phyloP scores from a whole-genome alignment of 1,284 basidiomycete species.

The Coniophora puteana region DNA sequence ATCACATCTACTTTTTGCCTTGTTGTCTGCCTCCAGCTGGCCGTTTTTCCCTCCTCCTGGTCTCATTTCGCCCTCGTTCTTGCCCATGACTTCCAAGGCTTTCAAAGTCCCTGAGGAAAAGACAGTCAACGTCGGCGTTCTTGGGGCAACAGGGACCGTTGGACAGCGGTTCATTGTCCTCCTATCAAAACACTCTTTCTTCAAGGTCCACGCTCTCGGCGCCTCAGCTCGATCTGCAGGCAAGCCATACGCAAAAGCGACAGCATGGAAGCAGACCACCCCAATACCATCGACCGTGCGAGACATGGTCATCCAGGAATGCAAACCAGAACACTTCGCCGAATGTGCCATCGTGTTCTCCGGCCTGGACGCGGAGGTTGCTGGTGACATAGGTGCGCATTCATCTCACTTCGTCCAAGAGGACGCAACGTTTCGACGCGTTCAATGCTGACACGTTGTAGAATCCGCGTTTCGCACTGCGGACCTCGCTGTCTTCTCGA shows the following conservation, averaged over 20 bases:
- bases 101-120: conserved; percentile 15
- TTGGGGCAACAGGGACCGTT: conserved; percentile 96
- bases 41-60: background rate
- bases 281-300: conserved; percentile 72
- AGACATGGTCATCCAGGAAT: conserved; percentile 76
- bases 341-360: conserved; percentile 93
- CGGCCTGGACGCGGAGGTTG: conserved; percentile 91
- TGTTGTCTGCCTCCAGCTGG: too few species aligned
- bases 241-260: conserved; percentile 76
- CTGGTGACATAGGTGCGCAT: conserved; percentile 87
- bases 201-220: conserved; percentile 83
- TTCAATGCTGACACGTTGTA: too few species aligned
- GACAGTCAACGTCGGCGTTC: conserved; percentile 80
- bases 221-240: conserved; percentile 90
- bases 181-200: conserved; percentile 88
- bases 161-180: conserved; percentile 94
- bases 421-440: too few species aligned
- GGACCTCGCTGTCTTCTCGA: conserved; percentile 93
- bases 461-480: conserved; percentile 87
- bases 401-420: conserved; percentile 1
- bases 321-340: conserved; percentile 73
- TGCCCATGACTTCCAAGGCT: conserved; percentile 19
- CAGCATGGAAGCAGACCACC: conserved; percentile 88
- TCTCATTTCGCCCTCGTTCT: background rate
- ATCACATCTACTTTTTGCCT: too few species aligned